A percentile compares a stretch with the other conserved stretches of the same genome.
Conservation (phyloP, 2,329 filamentous ascomycete genomes). For the Ceratocystis ficicola region DNA sequence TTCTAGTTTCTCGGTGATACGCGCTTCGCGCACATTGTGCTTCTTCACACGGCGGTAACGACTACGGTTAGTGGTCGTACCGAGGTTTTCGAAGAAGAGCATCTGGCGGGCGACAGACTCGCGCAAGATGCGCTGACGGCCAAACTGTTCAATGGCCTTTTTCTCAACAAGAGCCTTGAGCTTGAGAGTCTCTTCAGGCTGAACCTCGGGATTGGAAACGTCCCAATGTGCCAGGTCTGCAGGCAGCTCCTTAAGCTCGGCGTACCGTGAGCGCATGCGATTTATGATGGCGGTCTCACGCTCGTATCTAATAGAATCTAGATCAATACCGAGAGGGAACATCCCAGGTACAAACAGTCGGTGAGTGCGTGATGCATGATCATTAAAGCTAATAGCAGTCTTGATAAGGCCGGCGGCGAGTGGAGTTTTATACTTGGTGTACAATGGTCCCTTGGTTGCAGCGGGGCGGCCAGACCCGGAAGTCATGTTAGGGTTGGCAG, state of each 20-base stretch:
- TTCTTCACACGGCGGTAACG: conserved; percentile 93
- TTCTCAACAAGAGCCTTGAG: conserved; percentile 87
- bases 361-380: conserved; percentile 64
- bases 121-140: conserved; percentile 75
- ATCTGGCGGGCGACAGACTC: conserved; percentile 83
- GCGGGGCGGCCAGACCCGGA: conserved; percentile 27
- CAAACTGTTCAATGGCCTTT: conserved; percentile 77
- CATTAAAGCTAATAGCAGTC: conserved; percentile 59
- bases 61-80: conserved; percentile 90
- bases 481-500: conserved; percentile 29
- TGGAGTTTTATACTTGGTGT: conserved; percentile 65
- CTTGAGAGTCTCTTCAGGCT: conserved; percentile 71
- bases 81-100: conserved; percentile 89
- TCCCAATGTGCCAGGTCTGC: conserved; percentile 85
- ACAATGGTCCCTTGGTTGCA: conserved; percentile 39
- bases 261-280: conserved; percentile 71
- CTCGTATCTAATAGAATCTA: conserved; percentile 74
- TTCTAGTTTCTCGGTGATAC: conserved; percentile 96
- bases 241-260: conserved; percentile 70
- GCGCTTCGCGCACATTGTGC: conserved; percentile 84
- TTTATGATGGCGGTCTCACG: conserved; percentile 83
- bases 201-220: conserved; percentile 52
- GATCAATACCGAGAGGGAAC: conserved; percentile 78
- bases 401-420: conserved; percentile 45
- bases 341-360: conserved; percentile 74